Evolutionary conservation across 2,329 filamentous ascomycete genomes (phyloP), one percentile per base, ranked within the genome.

Genomic region (Zarea fungicola): DNA sequence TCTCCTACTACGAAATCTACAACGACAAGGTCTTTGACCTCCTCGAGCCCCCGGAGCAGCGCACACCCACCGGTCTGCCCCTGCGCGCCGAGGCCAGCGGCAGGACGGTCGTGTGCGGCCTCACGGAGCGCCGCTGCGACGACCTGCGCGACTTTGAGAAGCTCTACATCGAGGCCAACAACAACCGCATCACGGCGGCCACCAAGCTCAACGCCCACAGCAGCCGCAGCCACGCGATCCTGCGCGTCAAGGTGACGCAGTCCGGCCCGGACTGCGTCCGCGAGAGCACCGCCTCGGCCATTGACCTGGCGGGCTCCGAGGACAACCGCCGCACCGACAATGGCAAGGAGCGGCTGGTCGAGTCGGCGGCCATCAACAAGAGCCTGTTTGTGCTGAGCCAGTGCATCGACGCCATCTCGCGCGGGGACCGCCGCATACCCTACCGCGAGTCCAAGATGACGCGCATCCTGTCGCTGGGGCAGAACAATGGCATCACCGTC

Each of bases 361-460:
- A 97, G 67, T 96, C 90, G 32, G 90, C 92, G 0, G 92, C 89
- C 61, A 97, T 97, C 74, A 97, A 97, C 77, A 97, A 96, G 72
- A 95, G 89, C 55, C 75, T 97, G 6, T 97, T 97, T 60, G 91
- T 96, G 16, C 72, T 97, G 42, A 92, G 89, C 36, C 90, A 96
- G 65, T 97, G 92, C 60, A 92, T 97, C 46, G 92, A 97, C 63
- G 92, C 92, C 49, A 97, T 97, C 62, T 87, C 86, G 1, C 74
- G 80, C 21, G 80, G 81, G 26, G 81, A 85, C 63, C 80, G 77
- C 58, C 81, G 92, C 28, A 92, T 97, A 60, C 92, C 93, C 0
- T 97, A 95, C 65, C 80, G 92, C 49, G 92, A 96, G 64, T 93
- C 87, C 47, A 96, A 97, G 73, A 96, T 97, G 92, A 97, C 93